These are phyloP conservation scores for Fusarium acutatum DNA, from an alignment of 2,329 filamentous ascomycete species.

Conservation along the genomic window DNA sequence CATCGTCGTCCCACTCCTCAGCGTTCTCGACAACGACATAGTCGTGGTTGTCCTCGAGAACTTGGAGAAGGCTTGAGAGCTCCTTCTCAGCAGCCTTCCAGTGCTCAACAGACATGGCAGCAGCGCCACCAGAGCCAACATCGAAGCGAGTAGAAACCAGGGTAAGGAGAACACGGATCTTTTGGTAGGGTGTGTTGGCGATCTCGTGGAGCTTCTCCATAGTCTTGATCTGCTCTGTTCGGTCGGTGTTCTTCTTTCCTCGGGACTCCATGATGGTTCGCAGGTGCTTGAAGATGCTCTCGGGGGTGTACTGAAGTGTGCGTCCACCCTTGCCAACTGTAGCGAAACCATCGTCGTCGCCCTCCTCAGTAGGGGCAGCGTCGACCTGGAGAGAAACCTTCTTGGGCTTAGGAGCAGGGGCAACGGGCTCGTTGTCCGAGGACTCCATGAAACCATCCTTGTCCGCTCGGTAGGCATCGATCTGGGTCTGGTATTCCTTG, in stretches of 20 bases:
- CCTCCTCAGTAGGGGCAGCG: constrained; percentile 57
- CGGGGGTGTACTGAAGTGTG: constrained; percentile 89
- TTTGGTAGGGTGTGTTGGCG: constrained; percentile 89
- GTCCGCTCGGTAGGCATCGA: constrained; percentile 86
- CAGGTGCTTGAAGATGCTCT: constrained; percentile 98
- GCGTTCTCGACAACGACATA: constrained; percentile 90
- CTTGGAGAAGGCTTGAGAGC: constrained; percentile 77
- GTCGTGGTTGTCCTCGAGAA: constrained; percentile 81
- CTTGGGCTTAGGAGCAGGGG: constrained; percentile 58
- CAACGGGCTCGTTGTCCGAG: constrained; percentile 73
- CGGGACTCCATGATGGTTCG: constrained; percentile 92
- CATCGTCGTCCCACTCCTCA: constrained; percentile 99
- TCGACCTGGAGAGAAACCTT: constrained; percentile 54
- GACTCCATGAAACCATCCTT: constrained; percentile 90
- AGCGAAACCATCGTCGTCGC: constrained; percentile 86
- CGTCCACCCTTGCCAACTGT: constrained; percentile 90
- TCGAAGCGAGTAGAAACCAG: constrained; percentile 96
- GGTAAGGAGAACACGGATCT: constrained; percentile 89
- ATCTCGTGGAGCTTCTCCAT: constrained; percentile 98
- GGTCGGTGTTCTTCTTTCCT: constrained; percentile 99
- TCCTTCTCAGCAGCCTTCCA: constrained; percentile 96
- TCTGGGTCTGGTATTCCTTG: constrained; percentile 89
- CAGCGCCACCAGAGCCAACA: constrained; percentile 77
- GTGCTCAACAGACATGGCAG: constrained; percentile 92
- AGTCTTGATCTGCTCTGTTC: constrained; percentile 90